Evolutionary conservation across 2,329 filamentous ascomycete species (phyloP).

Genomic region (Dactylellina sp.): DNA sequence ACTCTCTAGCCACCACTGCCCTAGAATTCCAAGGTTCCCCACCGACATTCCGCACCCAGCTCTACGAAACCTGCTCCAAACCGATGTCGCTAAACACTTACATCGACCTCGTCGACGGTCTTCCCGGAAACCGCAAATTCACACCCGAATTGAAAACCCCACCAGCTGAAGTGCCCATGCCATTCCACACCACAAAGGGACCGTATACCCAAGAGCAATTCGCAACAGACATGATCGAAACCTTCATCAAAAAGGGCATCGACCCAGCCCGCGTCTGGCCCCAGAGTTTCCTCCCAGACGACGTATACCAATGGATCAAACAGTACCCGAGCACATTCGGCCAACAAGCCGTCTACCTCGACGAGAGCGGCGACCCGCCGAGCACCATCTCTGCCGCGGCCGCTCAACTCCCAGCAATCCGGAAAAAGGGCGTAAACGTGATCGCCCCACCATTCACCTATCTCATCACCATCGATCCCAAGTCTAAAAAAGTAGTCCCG

Average conservation of each 20-base stretch:
- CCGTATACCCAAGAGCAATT: slow-evolving; percentile 75
- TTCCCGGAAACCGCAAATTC: slow-evolving; percentile 71
- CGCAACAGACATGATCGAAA: slow-evolving; percentile 74
- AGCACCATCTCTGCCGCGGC: slow-evolving; percentile 70
- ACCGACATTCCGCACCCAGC: slow-evolving; percentile 73
- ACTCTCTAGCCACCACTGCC: slow-evolving; percentile 71
- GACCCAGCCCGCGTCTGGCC: slow-evolving; percentile 70
- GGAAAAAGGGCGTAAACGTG: slow-evolving; percentile 71
- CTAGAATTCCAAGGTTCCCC: slow-evolving; percentile 72
- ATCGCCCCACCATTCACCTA: slow-evolving; percentile 74
- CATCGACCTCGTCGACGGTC: slow-evolving; percentile 71
- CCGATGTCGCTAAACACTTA: slow-evolving; percentile 73
- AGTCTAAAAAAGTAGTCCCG: slow-evolving; percentile 71
- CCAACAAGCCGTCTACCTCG: slow-evolving; percentile 73
- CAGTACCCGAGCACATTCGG: slow-evolving; percentile 71
- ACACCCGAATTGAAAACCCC: slow-evolving; percentile 77
- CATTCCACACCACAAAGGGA: slow-evolving; percentile 67
- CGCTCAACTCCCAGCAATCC: slow-evolving; percentile 70
- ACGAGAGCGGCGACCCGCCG: slow-evolving; percentile 71
- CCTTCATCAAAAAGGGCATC: slow-evolving; percentile 70
- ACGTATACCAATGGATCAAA: slow-evolving; percentile 76
- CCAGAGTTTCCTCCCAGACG: slow-evolving; percentile 75
- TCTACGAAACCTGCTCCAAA: slow-evolving; percentile 75
- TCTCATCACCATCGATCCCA: slow-evolving; percentile 68
- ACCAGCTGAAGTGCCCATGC: slow-evolving; percentile 72